phyloP scores from a whole-genome alignment of 2,329 filamentous ascomycete genomes.

The Neonectria neomacrospora region DNA sequence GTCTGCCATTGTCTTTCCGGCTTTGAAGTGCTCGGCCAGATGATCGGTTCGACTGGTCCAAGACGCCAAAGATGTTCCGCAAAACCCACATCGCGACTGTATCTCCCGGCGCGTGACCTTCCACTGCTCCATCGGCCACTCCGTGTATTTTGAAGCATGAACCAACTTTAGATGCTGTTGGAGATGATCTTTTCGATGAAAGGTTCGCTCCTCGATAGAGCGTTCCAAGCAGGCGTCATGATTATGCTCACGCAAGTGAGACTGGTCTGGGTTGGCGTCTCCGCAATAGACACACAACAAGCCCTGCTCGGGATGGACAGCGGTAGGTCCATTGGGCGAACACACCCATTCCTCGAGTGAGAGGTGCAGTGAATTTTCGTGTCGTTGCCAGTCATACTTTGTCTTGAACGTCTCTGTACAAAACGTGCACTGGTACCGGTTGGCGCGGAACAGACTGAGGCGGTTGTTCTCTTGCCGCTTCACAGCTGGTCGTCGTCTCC shows the following conservation, averaged over 20 bases:
- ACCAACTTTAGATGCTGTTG: slow-evolving; percentile 56
- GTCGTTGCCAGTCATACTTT: slow-evolving; percentile 60
- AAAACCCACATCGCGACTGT: slow-evolving; percentile 56
- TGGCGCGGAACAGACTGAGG: neutral
- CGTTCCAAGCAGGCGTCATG: slow-evolving; percentile 57
- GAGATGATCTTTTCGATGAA: slow-evolving; percentile 58
- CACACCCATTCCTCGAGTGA: slow-evolving; percentile 61
- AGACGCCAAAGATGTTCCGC: slow-evolving; percentile 48
- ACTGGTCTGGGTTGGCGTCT: slow-evolving; percentile 41
- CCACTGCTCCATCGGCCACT: slow-evolving; percentile 58
- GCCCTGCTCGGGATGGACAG: slow-evolving; percentile 56
- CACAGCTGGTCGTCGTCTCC: slow-evolving; percentile 3
- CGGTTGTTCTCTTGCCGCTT: slow-evolving; percentile 6
- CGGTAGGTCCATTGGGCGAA: slow-evolving; percentile 49
- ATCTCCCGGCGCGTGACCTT: slow-evolving; percentile 50
- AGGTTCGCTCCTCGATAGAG: slow-evolving; percentile 49
- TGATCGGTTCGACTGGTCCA: slow-evolving; percentile 54
- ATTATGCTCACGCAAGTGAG: slow-evolving; percentile 53
- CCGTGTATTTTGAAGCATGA: slow-evolving; percentile 53
- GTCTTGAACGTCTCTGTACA: slow-evolving; percentile 58
- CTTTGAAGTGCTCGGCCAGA: slow-evolving; percentile 56
- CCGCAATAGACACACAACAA: slow-evolving; percentile 55
- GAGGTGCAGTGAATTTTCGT: slow-evolving; percentile 60
- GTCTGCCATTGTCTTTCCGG: slow-evolving; percentile 55
- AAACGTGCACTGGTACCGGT: slow-evolving; percentile 55